Evolutionary conservation across 768 basidiomycete genomes (phyloP).

Genomic region (Boletus pseudopeckii): DNA sequence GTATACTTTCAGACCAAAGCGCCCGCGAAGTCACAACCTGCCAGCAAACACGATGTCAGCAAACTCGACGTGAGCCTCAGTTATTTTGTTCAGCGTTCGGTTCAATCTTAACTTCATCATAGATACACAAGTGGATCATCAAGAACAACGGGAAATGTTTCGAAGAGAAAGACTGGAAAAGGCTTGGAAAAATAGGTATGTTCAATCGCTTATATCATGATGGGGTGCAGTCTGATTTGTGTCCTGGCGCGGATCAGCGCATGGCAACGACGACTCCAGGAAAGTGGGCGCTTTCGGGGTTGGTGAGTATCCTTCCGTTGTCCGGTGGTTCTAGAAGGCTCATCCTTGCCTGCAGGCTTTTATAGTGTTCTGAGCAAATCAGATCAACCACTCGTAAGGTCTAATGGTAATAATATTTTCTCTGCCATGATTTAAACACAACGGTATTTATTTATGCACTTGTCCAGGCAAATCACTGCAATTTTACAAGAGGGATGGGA

Average conservation of each 20-base stretch:
- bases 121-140: slow-evolving; percentile 14
- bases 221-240: not conserved
- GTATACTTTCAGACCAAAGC: slow-evolving; percentile 34
- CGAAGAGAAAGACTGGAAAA: slow-evolving; percentile 6
- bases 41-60: not conserved
- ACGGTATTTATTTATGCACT: not conserved
- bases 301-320: not conserved
- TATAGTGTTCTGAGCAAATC: slow-evolving; percentile 18
- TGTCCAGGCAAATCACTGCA: slow-evolving; percentile 11
- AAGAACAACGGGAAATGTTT: slow-evolving; percentile 9
- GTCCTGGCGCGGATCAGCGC: not conserved
- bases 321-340: not conserved
- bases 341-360: slow-evolving; percentile 6
- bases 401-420: not conserved
- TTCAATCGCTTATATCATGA: not conserved
- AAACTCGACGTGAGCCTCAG: not conserved
- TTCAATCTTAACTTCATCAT: not conserved
- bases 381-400: slow-evolving; percentile 10
- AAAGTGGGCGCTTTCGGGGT: slow-evolving; percentile 20
- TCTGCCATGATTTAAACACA: not conserved
- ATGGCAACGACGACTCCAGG: slow-evolving; percentile 8
- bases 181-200: slow-evolving; percentile 14
- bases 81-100: not conserved
- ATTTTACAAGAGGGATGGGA: slow-evolving; percentile 10
- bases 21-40: not conserved